phyloP scores from a whole-genome alignment of 2,329 filamentous ascomycete genomes.

The Chaetomium sp. region DNA sequence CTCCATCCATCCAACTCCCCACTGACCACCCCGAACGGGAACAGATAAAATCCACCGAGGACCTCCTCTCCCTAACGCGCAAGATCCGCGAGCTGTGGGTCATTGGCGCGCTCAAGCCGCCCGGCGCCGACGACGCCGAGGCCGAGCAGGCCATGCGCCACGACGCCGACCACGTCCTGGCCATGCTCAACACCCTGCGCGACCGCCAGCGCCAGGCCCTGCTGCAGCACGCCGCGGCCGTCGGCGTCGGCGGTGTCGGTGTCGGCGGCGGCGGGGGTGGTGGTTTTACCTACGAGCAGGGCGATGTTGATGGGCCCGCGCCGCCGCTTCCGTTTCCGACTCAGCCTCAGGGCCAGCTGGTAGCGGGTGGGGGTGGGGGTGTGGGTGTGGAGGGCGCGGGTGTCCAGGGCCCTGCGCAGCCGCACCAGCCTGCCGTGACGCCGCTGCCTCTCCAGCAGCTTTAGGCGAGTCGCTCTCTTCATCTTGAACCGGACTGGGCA shows the following conservation, averaged over 20 bases:
- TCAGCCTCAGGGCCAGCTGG: not conserved
- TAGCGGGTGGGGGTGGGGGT: too few species aligned
- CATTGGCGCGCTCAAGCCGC: slow-evolving; percentile 49
- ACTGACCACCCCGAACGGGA: not conserved
- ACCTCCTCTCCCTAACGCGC: slow-evolving; percentile 50
- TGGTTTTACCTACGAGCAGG: slow-evolving; percentile 12
- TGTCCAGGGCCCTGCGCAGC: not conserved
- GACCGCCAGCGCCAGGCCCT: slow-evolving; percentile 32
- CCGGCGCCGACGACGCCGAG: slow-evolving; percentile 47
- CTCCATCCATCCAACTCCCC: not conserved
- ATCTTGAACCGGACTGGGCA: too few species aligned
- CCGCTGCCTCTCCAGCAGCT: not conserved
- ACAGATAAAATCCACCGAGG: slow-evolving; percentile 47
- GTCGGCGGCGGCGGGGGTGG: too few species aligned
- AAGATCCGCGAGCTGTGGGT: slow-evolving; percentile 55
- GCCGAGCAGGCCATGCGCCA: slow-evolving; percentile 41
- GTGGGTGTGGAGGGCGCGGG: not conserved
- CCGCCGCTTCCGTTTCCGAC: not conserved
- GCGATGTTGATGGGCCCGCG: not conserved
- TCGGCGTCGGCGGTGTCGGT: too few species aligned
- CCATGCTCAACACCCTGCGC: slow-evolving; percentile 40
- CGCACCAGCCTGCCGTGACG: not conserved
- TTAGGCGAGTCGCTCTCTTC: not conserved
- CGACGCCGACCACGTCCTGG: slow-evolving; percentile 44
- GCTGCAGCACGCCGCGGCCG: slow-evolving; percentile 21